These are phyloP conservation scores for Phytophthora chlamydospora DNA, from an alignment of 352 stramenopile genomes.

Conservation along the genomic window DNA sequence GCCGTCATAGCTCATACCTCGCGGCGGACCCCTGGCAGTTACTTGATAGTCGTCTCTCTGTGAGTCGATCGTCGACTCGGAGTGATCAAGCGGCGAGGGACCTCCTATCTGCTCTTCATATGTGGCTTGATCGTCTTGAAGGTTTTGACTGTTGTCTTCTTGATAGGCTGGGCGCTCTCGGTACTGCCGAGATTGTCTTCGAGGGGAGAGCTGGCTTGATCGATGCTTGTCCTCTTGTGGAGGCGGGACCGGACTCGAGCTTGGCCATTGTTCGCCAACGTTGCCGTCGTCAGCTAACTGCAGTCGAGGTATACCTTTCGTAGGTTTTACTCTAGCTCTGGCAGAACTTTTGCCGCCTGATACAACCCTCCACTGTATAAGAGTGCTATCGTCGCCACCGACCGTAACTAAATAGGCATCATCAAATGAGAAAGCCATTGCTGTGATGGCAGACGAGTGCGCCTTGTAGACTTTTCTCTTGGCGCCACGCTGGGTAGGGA, in stretches of 20 bases:
- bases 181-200: slow-evolving; percentile 39
- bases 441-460: slow-evolving; percentile 54
- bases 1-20: slow-evolving; percentile 2
- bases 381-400: slow-evolving; percentile 59
- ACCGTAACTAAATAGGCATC: slow-evolving; percentile 55
- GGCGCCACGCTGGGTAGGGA: slow-evolving; percentile 46
- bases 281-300: slow-evolving; percentile 7
- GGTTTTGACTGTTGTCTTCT: slow-evolving; percentile 2
- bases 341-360: neutral
- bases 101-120: neutral
- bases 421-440: slow-evolving; percentile 57
- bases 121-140: neutral
- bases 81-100: neutral
- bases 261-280: slow-evolving; percentile 7
- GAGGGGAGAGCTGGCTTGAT: slow-evolving; percentile 35
- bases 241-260: slow-evolving; percentile 17
- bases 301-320: neutral
- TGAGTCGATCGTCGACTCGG: neutral
- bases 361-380: slow-evolving; percentile 61
- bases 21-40: neutral
- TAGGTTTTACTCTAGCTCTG: neutral
- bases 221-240: slow-evolving; percentile 20
- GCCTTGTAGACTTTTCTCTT: slow-evolving; percentile 53
- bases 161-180: slow-evolving; percentile 32
- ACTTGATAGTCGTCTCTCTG: neutral